Evolutionary conservation across 1,284 basidiomycete species (phyloP).

Genomic region (Trichosporon sp.): DNA sequence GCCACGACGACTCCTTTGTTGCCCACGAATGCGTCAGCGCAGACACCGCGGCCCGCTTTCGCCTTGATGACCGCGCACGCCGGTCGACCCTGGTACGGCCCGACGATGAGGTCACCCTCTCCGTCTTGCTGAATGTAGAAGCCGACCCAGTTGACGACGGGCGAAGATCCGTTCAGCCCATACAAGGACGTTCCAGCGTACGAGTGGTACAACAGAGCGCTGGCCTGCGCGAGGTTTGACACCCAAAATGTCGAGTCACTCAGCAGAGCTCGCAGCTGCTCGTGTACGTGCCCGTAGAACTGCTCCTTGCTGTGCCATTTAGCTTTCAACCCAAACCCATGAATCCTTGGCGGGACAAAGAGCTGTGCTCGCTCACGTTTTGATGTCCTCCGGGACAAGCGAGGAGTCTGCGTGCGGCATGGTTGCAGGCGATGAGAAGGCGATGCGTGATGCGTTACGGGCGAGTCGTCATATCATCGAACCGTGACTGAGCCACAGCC

Average conservation of each 20-base stretch:
- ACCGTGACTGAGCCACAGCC: background rate
- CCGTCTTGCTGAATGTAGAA: slow-evolving; percentile 64
- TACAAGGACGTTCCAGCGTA: slow-evolving; percentile 64
- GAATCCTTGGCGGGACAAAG: background rate
- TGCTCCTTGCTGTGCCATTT: slow-evolving; percentile 54
- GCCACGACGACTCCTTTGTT: slow-evolving; percentile 60
- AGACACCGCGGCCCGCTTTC: slow-evolving; percentile 65
- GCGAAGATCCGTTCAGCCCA: slow-evolving; percentile 55
- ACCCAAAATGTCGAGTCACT: slow-evolving; percentile 72
- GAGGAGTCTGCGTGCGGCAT: slow-evolving; percentile 85
- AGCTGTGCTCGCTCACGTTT: slow-evolving; percentile 46
- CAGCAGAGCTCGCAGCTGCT: slow-evolving; percentile 62
- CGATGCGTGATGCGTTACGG: background rate
- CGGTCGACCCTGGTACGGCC: slow-evolving; percentile 81
- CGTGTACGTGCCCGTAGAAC: slow-evolving; percentile 70
- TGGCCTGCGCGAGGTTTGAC: slow-evolving; percentile 77
- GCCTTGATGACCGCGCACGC: slow-evolving; percentile 76
- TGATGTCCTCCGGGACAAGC: slow-evolving; percentile 62
- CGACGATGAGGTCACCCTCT: slow-evolving; percentile 57
- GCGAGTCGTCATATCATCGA: background rate
- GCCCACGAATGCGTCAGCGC: slow-evolving; percentile 67
- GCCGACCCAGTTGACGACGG: slow-evolving; percentile 79
- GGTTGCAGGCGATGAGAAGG: background rate
- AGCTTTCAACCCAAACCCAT: background rate
- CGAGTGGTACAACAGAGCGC: slow-evolving; percentile 71